Base-by-base conservation (phyloP, 140 eudicot genomes). In the Flaveria floridana region DNA sequence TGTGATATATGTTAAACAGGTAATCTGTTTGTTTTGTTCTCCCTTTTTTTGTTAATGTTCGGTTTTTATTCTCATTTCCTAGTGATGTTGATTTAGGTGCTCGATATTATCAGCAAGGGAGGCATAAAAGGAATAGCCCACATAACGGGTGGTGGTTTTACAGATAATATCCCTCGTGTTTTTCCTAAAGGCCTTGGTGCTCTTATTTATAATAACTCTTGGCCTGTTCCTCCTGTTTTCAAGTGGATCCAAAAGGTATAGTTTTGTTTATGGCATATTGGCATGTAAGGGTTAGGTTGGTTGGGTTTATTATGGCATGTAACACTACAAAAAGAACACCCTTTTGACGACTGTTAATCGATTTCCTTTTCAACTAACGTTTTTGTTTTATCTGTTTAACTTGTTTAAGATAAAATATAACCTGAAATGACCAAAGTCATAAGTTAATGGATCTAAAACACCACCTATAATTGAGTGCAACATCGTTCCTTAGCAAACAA, bases 71-170 rank as follows among this genome's bases (percentile, higher is more conserved):
- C 74, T 52, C 42, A 30, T 66, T 28, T 50, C 19, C 18, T 3
- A 14, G 8, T 12, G 57, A 39, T 76, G 47, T 67, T 41, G 66
- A 18, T 13, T 50, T 67, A 76, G 80, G 98, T 86, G 37, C 96
- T 92, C 18, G 90, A 92, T 52, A 80, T 92, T 30, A 86, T 92
- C 34, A 84, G 86, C 86, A 87, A 78, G 55, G 98, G 95, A 50
- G 96, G 98, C 21, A 89, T 92, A 15, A 92, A 89, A 80, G 98
- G 98, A 56, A 89, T 92, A 15, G 98, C 98, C 64, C 98, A 92
- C 78, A 86, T 92, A 53, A 92, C 96, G 4, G 96, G 98, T 16
- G 98, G 98, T 62, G 98, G 98, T 23, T 92, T 92, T 57, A 92
- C 95, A 0, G 96, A 92, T 65, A 92, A 92, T 58, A 92, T 92